Conservation (phyloP, 306 rosid genomes). For the Cicer chorassanicum region DNA sequence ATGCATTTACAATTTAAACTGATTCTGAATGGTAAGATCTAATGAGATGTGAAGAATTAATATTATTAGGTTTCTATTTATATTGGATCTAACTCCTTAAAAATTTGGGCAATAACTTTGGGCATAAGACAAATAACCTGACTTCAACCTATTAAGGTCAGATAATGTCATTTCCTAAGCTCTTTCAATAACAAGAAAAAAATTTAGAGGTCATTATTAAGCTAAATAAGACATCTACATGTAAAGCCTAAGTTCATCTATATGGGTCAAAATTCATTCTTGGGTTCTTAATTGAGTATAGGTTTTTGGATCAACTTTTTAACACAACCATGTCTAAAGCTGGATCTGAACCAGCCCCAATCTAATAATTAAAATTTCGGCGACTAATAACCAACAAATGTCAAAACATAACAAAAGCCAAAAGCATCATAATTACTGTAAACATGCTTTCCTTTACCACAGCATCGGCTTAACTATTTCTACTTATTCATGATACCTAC, state of each 20-base stretch:
- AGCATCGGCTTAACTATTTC: conserved; percentile 35
- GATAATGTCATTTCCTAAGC: conserved; percentile 9
- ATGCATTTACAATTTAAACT: conserved; percentile 11
- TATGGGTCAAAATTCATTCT: conserved; percentile 13
- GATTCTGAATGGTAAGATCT: conserved; percentile 1
- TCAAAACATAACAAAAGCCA: conserved; percentile 26
- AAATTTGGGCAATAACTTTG: neutral
- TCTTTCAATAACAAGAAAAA: conserved; percentile 13
- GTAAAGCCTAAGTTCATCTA: conserved; percentile 15
- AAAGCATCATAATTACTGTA: conserved; percentile 14
- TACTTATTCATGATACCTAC: conserved; percentile 4
- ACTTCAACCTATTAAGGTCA: conserved; percentile 15
- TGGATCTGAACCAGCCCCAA: conserved; percentile 7
- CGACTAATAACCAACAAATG: neutral
- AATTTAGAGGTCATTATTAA: neutral
- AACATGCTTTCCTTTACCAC: conserved; percentile 20
- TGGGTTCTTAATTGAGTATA: neutral
- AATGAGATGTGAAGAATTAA: conserved; percentile 2
- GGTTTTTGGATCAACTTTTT: neutral
- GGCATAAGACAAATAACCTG: conserved; percentile 22
- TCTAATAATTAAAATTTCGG: conserved; percentile 3
- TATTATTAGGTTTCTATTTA: too few relatives aligned
- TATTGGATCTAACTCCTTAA: too few relatives aligned
- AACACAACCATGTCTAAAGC: conserved; percentile 17
- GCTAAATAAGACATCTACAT: conserved; percentile 4